Evolutionary conservation across 1,284 basidiomycete species (phyloP), one percentile per base, ranked within the genome.

Genomic region (Austropuccinia psidii): DNA sequence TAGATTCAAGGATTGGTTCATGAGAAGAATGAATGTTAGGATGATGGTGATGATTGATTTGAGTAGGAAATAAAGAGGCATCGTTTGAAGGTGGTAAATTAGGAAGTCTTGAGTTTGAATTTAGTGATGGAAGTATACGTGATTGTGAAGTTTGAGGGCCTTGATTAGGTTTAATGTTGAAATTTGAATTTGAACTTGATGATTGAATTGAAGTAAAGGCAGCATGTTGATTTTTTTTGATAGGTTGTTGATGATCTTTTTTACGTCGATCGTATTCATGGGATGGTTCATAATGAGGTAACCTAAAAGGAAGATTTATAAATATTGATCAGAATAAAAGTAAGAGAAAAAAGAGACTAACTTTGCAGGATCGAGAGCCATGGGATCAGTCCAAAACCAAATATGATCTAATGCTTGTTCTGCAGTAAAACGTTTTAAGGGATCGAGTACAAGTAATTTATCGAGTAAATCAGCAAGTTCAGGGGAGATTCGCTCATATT

Each of bases 191-290:
- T 3, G 45, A 19, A 3, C 19, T 52, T 24, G 33, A 33, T 7
- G 39, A 45, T 72, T 72, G 69, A 29, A 73, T 52, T 19, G 50
- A 57, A 29, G 52, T 73, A 27, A 73, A 73, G 11, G 61, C 39
- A 41, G 49, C 61, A 58, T 64, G 37, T 15, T 73, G 70, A 11
- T 45, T 21, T 24, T 37, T 62, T 55, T 47, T 57, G 33, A 57
- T 73, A 37, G 33, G n/a, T 13, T 57, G 57, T n/a, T 73, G 60
- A 41, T 54, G 50, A 17, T 57, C 54, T 55, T 65, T 66, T 35
- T 87, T 87, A 29, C 90, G 87, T 78, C 87, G 89, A 81, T 91
- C 90, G 67, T 89, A 89, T 79, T 92, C 90, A 78, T 92, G 90
- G 0, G 90, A 92, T 0, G 90, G 85, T 80, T 89, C 88, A 78